Conservation (phyloP, 306 rosid genomes). For the Begonia loranthoides region DNA sequence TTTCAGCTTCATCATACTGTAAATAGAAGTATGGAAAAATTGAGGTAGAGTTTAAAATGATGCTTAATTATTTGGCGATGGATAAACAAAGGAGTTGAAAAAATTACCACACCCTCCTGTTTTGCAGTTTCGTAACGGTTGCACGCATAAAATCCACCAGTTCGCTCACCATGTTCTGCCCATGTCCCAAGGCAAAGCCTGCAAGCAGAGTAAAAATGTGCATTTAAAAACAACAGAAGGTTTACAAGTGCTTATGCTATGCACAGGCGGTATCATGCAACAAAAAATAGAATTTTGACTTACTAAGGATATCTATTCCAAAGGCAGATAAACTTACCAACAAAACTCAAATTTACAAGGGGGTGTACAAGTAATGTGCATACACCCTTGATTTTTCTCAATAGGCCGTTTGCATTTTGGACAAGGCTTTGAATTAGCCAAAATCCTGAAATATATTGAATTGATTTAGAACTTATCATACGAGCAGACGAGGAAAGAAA, state of each 20-base stretch:
- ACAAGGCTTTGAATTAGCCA: constrained; percentile 73
- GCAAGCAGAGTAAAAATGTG: not conserved
- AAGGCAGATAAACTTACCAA: constrained; percentile 39
- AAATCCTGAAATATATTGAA: constrained; percentile 35
- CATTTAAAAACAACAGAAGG: too few species aligned
- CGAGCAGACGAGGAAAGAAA: too few species aligned
- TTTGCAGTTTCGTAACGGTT: constrained; percentile 85
- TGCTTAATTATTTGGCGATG: too few species aligned
- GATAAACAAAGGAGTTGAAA: too few species aligned
- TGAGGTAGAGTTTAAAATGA: too few species aligned
- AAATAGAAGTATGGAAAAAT: not conserved
- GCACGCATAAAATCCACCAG: constrained; percentile 95
- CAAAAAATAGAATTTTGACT: not conserved
- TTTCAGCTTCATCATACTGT: not conserved
- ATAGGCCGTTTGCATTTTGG: constrained; percentile 91
- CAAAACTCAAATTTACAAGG: constrained; percentile 87
- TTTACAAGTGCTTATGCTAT: too few species aligned
- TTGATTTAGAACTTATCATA: too few species aligned
- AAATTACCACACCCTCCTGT: constrained; percentile 70
- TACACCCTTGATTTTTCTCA: constrained; percentile 90
- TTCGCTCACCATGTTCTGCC: constrained; percentile 91
- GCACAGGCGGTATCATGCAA: not conserved
- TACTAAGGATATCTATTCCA: not conserved
- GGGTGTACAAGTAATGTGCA: constrained; percentile 89
- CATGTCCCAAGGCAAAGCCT: constrained; percentile 93